Evolutionary conservation across 441 rosid species (phyloP), one percentile per base, ranked within the genome.

Genomic region (Syzygium syzygioides): DNA sequence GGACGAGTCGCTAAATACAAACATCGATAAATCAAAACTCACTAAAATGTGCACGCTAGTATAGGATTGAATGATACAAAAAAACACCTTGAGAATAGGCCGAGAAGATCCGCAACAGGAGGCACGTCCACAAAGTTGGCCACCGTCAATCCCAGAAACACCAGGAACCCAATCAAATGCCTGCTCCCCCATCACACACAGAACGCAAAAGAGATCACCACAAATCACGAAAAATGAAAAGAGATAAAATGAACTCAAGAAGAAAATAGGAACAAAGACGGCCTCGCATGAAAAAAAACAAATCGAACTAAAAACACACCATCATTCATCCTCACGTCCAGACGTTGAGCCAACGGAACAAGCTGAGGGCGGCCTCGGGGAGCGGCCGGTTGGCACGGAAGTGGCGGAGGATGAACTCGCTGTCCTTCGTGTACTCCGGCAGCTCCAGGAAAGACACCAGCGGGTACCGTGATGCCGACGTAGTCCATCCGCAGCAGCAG

Each of bases 391-490:
- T 90, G 37, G 94, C 94, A 85, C 99, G 93, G 90, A 96, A 97
- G 86, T 94, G 92, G 87, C 91, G 87, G 89, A 94, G 86, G 85
- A 97, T 95, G 88, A 90, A 97, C 92, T 97, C 99, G 76, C 95
- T 97, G 87, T 97, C 99, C 87, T 94, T 96, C 99, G 96, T 93
- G 92, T 97, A 95, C 2, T 94, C 97, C 15, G 99, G 99, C 37
- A 97, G 89, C 90, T 96, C 99, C 91, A 92, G 26, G 86, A 86
- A 97, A 88, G 98, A 94, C 94, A 94, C 55, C 85, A 97, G 52
- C 8, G 25, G 88, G 15, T 85, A 89, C 84, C 94, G 92, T 90
- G 88, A 97, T 97, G 2, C 99, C 99, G 1, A 93, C 86, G 53
- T 95, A 97, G 92, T 96, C 99, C 18, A 96, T 90, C 48, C 48